A percentile compares a stretch with the other conserved stretches of the same genome.
Conservation (phyloP, 139 green algal species). For the Desmodesmus armatus region DNA sequence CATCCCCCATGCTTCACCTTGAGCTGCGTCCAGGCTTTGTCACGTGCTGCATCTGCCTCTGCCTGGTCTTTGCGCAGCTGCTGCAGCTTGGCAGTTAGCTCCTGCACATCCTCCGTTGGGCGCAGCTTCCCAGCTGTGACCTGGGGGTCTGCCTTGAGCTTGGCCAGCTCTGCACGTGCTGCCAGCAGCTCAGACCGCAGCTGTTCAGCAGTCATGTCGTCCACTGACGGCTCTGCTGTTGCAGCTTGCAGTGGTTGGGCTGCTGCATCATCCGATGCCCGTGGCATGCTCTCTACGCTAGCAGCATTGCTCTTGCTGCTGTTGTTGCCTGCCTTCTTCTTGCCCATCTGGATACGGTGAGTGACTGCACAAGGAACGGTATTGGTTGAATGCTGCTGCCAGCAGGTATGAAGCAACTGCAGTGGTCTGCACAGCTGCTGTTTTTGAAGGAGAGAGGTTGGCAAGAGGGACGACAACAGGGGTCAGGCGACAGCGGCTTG, state of each 20-base stretch:
- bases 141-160: constrained; percentile 21
- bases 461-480: too few species aligned
- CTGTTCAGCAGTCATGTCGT: constrained; percentile 12
- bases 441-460: too few species aligned
- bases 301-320: not conserved
- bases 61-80: constrained; percentile 42
- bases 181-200: constrained; percentile 1
- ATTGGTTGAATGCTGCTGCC: too few species aligned
- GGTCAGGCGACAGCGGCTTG: too few species aligned
- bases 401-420: too few species aligned
- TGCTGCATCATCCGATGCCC: not conserved
- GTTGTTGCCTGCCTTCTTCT: constrained; percentile 27
- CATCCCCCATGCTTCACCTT: constrained; percentile 23
- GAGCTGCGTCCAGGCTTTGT: constrained; percentile 46
- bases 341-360: constrained; percentile 8
- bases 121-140: not conserved
- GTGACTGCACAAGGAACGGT: too few species aligned
- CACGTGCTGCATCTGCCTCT: constrained; percentile 36
- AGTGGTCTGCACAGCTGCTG: too few species aligned
- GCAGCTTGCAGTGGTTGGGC: not conserved
- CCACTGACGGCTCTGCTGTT: constrained; percentile 9
- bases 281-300: not conserved
- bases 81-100: constrained; percentile 36
- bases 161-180: constrained; percentile 12
- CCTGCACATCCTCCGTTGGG: constrained; percentile 23